Conservation (phyloP, 1,139 yeast genomes). For the Geotrichum australiense region DNA sequence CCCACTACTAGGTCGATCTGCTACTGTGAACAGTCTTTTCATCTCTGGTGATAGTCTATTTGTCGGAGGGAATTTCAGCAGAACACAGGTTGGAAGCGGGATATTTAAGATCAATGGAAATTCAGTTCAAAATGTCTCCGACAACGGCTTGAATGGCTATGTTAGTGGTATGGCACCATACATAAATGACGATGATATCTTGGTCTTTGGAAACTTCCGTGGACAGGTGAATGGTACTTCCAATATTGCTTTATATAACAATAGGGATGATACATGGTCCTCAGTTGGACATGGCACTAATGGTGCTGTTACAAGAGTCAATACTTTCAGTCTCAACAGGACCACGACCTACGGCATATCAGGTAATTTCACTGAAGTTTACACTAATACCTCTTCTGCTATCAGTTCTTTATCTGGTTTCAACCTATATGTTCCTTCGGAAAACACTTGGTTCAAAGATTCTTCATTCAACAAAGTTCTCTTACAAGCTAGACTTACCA, state of each 20-base stretch:
- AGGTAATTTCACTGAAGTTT: slow-evolving; percentile 26
- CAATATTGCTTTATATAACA: slow-evolving; percentile 29
- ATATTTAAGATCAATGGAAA: slow-evolving; percentile 33
- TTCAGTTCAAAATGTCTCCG: slow-evolving; percentile 26
- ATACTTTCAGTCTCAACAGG: slow-evolving; percentile 25
- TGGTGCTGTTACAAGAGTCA: slow-evolving; percentile 27
- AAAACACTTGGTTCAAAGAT: slow-evolving; percentile 26
- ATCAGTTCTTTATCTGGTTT: slow-evolving; percentile 22
- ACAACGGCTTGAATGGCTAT: slow-evolving; percentile 38
- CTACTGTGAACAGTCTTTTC: slow-evolving; percentile 14
- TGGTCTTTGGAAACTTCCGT: slow-evolving; percentile 38
- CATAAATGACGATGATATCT: slow-evolving; percentile 19
- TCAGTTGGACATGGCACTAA: slow-evolving; percentile 28
- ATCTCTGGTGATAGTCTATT: slow-evolving; percentile 30
- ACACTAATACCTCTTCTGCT: slow-evolving; percentile 11
- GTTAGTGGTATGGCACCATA: slow-evolving; percentile 32
- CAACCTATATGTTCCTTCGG: slow-evolving; percentile 28
- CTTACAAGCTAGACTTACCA: slow-evolving; percentile 24
- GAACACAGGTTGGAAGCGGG: slow-evolving; percentile 26
- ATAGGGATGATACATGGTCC: slow-evolving; percentile 24
- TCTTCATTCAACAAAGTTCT: slow-evolving; percentile 20
- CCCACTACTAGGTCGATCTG: slow-evolving; percentile 25
- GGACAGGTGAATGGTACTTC: slow-evolving; percentile 27
- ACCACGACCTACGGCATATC: slow-evolving; percentile 38
- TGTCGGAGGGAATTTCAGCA: slow-evolving; percentile 48